These are phyloP conservation scores for Serendipita sp. DNA, from an alignment of 768 basidiomycete genomes.

Conservation along the genomic window DNA sequence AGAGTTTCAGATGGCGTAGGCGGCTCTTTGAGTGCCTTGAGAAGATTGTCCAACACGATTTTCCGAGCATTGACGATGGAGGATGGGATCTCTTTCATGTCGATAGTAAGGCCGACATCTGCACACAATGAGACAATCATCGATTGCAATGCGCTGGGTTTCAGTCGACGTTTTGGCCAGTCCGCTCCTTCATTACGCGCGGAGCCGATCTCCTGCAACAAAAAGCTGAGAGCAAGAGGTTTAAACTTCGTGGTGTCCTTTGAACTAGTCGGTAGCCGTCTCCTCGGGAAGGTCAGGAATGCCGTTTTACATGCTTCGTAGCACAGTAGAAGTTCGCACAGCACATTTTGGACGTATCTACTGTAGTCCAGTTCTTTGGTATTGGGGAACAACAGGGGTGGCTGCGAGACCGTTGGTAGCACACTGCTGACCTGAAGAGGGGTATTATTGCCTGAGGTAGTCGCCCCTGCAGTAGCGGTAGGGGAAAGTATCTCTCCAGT, in stretches of 20 bases:
- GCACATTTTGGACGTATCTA: slow-evolving; percentile 10
- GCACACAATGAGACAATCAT: slow-evolving; percentile 87
- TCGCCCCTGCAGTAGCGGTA: neutral
- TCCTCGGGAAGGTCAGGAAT: slow-evolving; percentile 65
- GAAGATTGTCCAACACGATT: slow-evolving; percentile 77
- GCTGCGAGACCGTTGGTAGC: neutral
- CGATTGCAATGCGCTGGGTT: slow-evolving; percentile 26
- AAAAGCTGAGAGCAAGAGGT: slow-evolving; percentile 55
- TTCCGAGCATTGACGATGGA: slow-evolving; percentile 86
- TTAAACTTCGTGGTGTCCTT: slow-evolving; percentile 53
- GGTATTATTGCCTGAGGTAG: neutral
- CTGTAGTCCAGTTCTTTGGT: neutral
- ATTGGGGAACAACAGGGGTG: neutral
- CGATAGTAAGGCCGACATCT: slow-evolving; percentile 50
- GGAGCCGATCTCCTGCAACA: slow-evolving; percentile 65
- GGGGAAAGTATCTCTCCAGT: neutral
- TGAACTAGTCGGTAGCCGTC: slow-evolving; percentile 35
- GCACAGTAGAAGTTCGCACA: slow-evolving; percentile 85
- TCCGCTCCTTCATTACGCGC: slow-evolving; percentile 16
- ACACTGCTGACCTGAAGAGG: neutral
- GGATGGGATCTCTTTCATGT: slow-evolving; percentile 57
- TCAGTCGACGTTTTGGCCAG: slow-evolving; percentile 18
- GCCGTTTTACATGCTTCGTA: slow-evolving; percentile 83
- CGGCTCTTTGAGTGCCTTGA: slow-evolving; percentile 72
- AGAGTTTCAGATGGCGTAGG: slow-evolving; percentile 35